Percentiles rank a stretch among this genome's conserved stretches.
Conservation (phyloP, 225 moss, liverwort and hornwort species). For the Pseudoscleropodium purum region DNA sequence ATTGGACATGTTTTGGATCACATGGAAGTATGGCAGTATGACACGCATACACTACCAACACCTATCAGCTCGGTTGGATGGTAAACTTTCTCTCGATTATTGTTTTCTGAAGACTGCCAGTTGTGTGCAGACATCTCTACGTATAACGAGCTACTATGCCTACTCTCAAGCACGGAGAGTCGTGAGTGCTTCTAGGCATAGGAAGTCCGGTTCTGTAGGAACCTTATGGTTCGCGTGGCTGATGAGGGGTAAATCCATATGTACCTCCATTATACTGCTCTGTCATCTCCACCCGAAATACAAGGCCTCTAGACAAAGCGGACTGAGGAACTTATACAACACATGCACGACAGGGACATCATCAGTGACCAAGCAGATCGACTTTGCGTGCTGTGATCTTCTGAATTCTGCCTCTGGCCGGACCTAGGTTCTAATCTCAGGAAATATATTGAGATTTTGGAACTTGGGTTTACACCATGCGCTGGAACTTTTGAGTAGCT, state of each 20-base stretch:
- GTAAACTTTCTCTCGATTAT: not conserved
- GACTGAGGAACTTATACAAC: not conserved
- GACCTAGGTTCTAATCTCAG: not conserved
- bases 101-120: not conserved
- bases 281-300: not conserved
- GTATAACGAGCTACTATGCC: constrained; percentile 63
- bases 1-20: not conserved
- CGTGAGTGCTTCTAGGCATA: constrained; percentile 43
- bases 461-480: not conserved
- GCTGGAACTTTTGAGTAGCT: not conserved
- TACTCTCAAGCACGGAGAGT: constrained; percentile 35
- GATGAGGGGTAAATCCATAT: not conserved
- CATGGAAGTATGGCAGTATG: too few relatives aligned
- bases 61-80: not conserved
- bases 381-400: not conserved
- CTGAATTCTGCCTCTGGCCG: not conserved
- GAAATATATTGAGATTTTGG: not conserved
- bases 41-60: not conserved
- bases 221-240: not conserved
- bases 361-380: not conserved
- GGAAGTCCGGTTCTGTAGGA: not conserved
- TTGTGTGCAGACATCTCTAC: constrained; percentile 54
- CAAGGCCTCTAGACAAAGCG: not conserved
- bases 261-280: not conserved
- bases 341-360: not conserved